A percentile compares a stretch with the other conserved stretches of the same genome.
phyloP scores from a whole-genome alignment of 2,329 filamentous ascomycete genomes.

The Aspergillus sojae region DNA sequence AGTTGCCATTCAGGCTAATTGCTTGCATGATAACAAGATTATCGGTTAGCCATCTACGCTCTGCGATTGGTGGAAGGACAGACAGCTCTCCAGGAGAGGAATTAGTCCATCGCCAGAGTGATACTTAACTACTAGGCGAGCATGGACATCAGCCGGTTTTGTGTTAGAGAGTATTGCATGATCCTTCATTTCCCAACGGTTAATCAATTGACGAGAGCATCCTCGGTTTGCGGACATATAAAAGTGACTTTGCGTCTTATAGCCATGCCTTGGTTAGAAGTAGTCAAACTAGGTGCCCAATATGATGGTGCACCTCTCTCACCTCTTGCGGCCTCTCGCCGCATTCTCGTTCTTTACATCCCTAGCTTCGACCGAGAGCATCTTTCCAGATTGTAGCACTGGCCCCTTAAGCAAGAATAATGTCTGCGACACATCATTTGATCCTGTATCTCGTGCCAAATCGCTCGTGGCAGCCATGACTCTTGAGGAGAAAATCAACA shows the following conservation, averaged over 20 bases:
- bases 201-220: no score
- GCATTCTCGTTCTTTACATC: background rate
- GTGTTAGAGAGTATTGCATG: background rate
- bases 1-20: background rate
- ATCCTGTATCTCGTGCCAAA: conserved; percentile 40
- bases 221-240: background rate
- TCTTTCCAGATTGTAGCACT: conserved; percentile 53
- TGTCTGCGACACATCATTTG: conserved; percentile 51
- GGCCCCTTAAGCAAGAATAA: conserved; percentile 52
- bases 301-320: background rate
- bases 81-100: background rate
- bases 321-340: background rate
- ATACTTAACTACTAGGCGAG: background rate
- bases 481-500: conserved; percentile 57
- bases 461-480: conserved; percentile 50
- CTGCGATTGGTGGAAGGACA: background rate
- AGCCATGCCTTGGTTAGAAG: background rate
- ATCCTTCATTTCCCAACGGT: no score
- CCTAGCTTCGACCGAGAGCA: background rate
- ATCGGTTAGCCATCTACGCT: background rate
- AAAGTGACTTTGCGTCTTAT: background rate
- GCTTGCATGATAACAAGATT: background rate
- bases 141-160: background rate
- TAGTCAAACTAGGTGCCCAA: background rate
- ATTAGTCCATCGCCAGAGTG: background rate